Conservation (phyloP, 768 basidiomycete genomes). For the Mycena haematopus region DNA sequence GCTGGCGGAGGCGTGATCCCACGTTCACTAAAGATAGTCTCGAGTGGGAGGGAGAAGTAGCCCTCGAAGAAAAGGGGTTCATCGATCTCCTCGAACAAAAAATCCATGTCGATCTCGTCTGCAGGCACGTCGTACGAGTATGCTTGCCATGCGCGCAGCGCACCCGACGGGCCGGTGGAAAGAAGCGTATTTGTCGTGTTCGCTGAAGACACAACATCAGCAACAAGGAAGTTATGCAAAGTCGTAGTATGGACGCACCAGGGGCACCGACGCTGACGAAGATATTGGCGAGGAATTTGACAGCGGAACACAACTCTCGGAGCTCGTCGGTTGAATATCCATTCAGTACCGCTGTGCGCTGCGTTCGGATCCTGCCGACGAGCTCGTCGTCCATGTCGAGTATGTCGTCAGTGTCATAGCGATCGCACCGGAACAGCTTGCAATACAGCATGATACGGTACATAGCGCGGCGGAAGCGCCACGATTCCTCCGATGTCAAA, state of each 20-base stretch:
- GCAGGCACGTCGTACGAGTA: background rate
- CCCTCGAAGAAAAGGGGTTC: constrained; percentile 1
- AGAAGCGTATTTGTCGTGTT: too few species aligned
- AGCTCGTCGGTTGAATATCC: constrained; percentile 3
- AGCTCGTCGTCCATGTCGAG: background rate
- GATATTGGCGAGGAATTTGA: background rate
- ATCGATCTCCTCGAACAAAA: background rate
- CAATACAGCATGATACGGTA: constrained; percentile 23
- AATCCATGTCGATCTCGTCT: background rate
- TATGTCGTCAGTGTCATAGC: background rate
- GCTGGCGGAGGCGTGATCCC: constrained; percentile 17
- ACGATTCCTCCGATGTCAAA: constrained; percentile 34
- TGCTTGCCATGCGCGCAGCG: background rate
- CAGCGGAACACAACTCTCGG: background rate
- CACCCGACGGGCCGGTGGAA: too few species aligned
- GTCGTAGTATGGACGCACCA: too few species aligned
- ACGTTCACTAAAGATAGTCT: constrained; percentile 5
- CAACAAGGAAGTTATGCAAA: too few species aligned
- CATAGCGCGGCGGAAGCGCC: constrained; percentile 32
- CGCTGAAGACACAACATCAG: too few species aligned
- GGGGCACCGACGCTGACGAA: background rate
- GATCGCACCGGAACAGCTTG: background rate
- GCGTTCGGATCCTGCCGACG: background rate
- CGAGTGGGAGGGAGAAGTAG: background rate
- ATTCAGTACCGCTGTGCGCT: constrained; percentile 5